These are phyloP conservation scores for Aureobasidium sp. DNA, from an alignment of 2,329 filamentous ascomycete species.

Conservation along the genomic window DNA sequence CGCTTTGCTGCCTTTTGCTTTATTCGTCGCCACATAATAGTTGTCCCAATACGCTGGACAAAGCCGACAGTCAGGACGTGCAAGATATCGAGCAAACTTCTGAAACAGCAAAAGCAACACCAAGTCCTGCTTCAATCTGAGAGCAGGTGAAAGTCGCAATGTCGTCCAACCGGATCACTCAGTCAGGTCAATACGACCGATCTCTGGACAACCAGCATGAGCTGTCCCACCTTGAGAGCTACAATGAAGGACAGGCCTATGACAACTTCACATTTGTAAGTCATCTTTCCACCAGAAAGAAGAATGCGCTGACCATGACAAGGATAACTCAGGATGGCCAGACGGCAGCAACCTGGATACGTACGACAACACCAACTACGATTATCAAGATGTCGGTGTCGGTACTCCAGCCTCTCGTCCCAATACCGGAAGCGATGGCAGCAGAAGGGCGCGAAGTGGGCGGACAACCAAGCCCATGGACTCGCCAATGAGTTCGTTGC, in stretches of 20 bases:
- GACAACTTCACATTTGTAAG: slow-evolving; percentile 23
- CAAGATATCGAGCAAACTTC: slow-evolving; percentile 10
- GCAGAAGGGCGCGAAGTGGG: slow-evolving; percentile 32
- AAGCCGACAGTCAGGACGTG: not conserved
- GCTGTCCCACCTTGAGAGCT: slow-evolving; percentile 34
- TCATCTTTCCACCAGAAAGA: not conserved
- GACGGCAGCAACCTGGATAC: not conserved
- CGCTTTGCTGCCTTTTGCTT: slow-evolving; percentile 1
- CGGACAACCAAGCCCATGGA: slow-evolving; percentile 24
- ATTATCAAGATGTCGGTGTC: slow-evolving; percentile 18
- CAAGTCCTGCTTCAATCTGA: not conserved
- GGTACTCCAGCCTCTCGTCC: slow-evolving; percentile 32
- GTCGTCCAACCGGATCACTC: slow-evolving; percentile 1
- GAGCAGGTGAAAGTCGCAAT: slow-evolving; percentile 7
- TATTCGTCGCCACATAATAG: not conserved
- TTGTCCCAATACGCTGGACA: slow-evolving; percentile 1
- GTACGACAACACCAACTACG: slow-evolving; percentile 13
- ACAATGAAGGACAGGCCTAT: slow-evolving; percentile 32
- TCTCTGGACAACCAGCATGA: slow-evolving; percentile 19
- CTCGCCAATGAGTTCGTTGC: slow-evolving; percentile 27
- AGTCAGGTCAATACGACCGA: not conserved
- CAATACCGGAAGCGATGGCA: slow-evolving; percentile 31
- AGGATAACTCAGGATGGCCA: slow-evolving; percentile 8
- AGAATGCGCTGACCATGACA: slow-evolving; percentile 3
- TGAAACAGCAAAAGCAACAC: slow-evolving; percentile 14